Conservation (phyloP, 2,329 filamentous ascomycete genomes). For the Alternaria sp. region DNA sequence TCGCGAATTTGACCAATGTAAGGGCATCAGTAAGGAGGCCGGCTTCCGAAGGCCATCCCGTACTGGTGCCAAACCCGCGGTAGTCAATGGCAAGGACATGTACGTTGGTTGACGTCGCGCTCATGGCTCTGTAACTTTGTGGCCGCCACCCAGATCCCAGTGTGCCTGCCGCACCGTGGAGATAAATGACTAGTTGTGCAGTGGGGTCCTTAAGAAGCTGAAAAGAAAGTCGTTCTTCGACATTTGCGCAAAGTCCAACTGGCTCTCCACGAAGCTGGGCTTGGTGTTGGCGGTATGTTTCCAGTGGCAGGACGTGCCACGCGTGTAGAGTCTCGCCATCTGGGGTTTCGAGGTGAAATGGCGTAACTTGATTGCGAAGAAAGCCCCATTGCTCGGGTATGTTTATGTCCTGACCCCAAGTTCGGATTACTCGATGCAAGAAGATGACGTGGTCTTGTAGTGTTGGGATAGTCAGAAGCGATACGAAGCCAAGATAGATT, state of each 20-base stretch:
- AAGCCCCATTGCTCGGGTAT: conserved; percentile 60
- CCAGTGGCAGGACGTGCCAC: conserved; percentile 61
- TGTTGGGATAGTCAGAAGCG: conserved; percentile 56
- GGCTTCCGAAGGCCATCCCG: conserved; percentile 62
- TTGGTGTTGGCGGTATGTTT: conserved; percentile 56
- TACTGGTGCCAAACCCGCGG: conserved; percentile 65
- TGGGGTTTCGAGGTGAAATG: conserved; percentile 56
- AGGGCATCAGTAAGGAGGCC: conserved; percentile 65
- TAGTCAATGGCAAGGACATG: conserved; percentile 69
- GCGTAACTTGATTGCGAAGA: conserved; percentile 59
- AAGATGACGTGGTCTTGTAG: conserved; percentile 67
- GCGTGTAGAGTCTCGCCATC: conserved; percentile 56
- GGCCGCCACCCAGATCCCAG: conserved; percentile 64
- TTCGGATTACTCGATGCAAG: conserved; percentile 62
- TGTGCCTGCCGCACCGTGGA: conserved; percentile 66
- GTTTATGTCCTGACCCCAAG: conserved; percentile 63
- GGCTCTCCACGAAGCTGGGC: conserved; percentile 52
- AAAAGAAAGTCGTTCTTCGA: conserved; percentile 67
- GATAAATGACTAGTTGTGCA: conserved; percentile 69
- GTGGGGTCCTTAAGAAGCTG: conserved; percentile 68
- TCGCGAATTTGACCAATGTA: conserved; percentile 63
- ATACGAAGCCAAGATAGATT: conserved; percentile 56
- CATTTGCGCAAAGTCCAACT: conserved; percentile 60
- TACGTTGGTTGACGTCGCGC: conserved; percentile 60
- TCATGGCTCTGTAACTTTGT: conserved; percentile 65